Conservation (phyloP, 2,329 filamentous ascomycete species). For the Exophiala sp. region DNA sequence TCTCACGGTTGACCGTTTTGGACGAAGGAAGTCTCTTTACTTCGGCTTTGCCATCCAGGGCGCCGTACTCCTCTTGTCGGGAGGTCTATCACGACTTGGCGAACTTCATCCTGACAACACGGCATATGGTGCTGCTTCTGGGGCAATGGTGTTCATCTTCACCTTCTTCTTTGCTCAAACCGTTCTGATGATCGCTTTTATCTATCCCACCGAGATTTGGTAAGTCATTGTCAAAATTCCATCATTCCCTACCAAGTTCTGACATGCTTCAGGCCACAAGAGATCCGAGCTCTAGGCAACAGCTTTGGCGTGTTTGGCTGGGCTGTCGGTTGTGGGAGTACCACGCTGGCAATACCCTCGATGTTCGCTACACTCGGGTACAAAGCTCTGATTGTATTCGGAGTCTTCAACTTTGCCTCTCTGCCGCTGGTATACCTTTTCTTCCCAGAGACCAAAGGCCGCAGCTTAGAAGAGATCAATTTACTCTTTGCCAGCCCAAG, state of each 20-base stretch:
- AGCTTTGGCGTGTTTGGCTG: slow-evolving; percentile 13
- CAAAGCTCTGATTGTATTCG: slow-evolving; percentile 39
- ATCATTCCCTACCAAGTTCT: not conserved
- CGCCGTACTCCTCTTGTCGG: slow-evolving; percentile 12
- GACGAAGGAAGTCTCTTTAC: slow-evolving; percentile 9
- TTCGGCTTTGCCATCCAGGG: slow-evolving; percentile 11
- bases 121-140: slow-evolving; percentile 7
- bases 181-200: slow-evolving; percentile 30
- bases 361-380: slow-evolving; percentile 34
- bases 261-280: slow-evolving; percentile 3
- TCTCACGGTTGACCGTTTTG: slow-evolving; percentile 18
- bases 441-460: slow-evolving; percentile 36
- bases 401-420: slow-evolving; percentile 31
- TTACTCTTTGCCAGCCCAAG: slow-evolving; percentile 3
- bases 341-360: slow-evolving; percentile 33
- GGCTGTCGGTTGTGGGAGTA: slow-evolving; percentile 8
- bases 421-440: slow-evolving; percentile 33
- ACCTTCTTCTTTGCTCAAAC: slow-evolving; percentile 12
- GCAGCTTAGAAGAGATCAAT: slow-evolving; percentile 36
- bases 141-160: slow-evolving; percentile 14
- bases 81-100: slow-evolving; percentile 8
- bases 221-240: not conserved
- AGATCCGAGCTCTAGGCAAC: slow-evolving; percentile 9
- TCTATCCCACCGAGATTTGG: slow-evolving; percentile 26
- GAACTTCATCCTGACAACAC: slow-evolving; percentile 4